Base-by-base conservation (phyloP, 768 basidiomycete species). In the Filobasidium floriforme region DNA sequence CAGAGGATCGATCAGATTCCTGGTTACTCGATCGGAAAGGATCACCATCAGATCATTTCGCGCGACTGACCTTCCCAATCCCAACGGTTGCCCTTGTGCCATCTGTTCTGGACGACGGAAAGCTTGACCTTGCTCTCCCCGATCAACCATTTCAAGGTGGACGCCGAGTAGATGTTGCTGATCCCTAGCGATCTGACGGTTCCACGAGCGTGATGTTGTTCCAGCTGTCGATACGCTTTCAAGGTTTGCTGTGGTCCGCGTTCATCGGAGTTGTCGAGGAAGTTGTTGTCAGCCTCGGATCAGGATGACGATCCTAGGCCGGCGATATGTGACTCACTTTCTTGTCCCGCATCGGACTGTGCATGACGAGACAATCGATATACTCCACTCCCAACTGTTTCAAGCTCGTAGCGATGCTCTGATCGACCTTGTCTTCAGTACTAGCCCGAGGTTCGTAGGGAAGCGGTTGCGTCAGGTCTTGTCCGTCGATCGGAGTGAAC, bases 41-140 rank as follows among this genome's bases (percentile, higher is more conserved):
- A 24, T n/a, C 10, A n/a, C 11, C 18, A 40, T 51, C 37, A 19
- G 7, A 40, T 59, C n/a, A 14, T 37, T 5, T 49, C 46, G 2
- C 7, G 19, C 14, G n/a, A 69, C 75, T 68, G 41, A 73, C 73
- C 68, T 0, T 82, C 81, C 61, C 79, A 80, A 73, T 90, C 89
- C 87, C 88, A 92, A 5, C 78, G 81, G 66, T 90, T 92, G 6
- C 85, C 86, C 74, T 89, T 86, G 71, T 86, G 88, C 89, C 90
- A 93, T 59, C 40, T 24, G 61, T 73, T 77, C 64, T 75, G 90
- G 18, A 92, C 88, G 37, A 90, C 84, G 65, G 88, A 83, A 5
- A 88, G 84, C 57, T 73, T 73, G 40, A 79, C 76, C 57, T 66
- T 84, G 82, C 62, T 85, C 80, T 70, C 83, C 80, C 81, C 79